A percentile compares a stretch with the other conserved stretches of the same genome.
phyloP scores from a whole-genome alignment of 805 yeast genomes.

The Kazachstania kunashirensis region DNA sequence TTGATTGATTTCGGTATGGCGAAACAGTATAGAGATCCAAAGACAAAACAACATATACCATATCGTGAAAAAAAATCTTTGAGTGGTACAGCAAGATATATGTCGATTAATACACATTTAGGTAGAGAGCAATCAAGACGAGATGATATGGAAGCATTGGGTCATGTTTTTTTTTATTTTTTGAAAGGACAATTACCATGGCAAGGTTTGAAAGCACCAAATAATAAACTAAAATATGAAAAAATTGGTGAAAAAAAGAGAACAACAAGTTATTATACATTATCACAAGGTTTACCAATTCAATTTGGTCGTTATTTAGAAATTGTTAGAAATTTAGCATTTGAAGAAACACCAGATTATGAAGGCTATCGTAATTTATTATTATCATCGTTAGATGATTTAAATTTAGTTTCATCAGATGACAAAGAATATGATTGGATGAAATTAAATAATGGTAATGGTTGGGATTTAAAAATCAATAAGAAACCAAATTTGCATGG shows the following conservation, averaged over 20 bases:
- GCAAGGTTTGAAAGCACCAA: slow-evolving; percentile 86
- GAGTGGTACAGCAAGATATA: slow-evolving; percentile 79
- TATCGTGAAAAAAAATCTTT: slow-evolving; percentile 71
- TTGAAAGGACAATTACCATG: slow-evolving; percentile 74
- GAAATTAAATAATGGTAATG: slow-evolving; percentile 89
- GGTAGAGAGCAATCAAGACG: slow-evolving; percentile 78
- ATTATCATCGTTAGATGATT: slow-evolving; percentile 65
- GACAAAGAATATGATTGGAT: slow-evolving; percentile 98
- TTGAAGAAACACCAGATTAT: slow-evolving; percentile 93
- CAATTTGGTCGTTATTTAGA: slow-evolving; percentile 90
- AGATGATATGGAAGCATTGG: slow-evolving; percentile 73
- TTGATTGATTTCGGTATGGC: slow-evolving; percentile 85
- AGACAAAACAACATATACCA: slow-evolving; percentile 72
- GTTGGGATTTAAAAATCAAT: slow-evolving; percentile 86
- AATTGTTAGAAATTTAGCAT: slow-evolving; percentile 77
- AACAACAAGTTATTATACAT: slow-evolving; percentile 73
- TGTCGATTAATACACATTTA: slow-evolving; percentile 82
- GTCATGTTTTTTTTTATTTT: slow-evolving; percentile 75
- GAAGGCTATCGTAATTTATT: slow-evolving; percentile 72
- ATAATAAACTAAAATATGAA: slow-evolving; percentile 78
- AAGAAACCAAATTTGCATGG: slow-evolving; percentile 93
- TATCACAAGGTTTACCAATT: slow-evolving; percentile 81
- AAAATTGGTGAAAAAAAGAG: slow-evolving; percentile 95
- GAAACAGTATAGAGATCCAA: slow-evolving; percentile 72
- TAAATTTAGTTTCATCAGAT: slow-evolving; percentile 55